Conservation (phyloP, 495 filamentous ascomycete genomes). For the Aspergillus steynii region DNA sequence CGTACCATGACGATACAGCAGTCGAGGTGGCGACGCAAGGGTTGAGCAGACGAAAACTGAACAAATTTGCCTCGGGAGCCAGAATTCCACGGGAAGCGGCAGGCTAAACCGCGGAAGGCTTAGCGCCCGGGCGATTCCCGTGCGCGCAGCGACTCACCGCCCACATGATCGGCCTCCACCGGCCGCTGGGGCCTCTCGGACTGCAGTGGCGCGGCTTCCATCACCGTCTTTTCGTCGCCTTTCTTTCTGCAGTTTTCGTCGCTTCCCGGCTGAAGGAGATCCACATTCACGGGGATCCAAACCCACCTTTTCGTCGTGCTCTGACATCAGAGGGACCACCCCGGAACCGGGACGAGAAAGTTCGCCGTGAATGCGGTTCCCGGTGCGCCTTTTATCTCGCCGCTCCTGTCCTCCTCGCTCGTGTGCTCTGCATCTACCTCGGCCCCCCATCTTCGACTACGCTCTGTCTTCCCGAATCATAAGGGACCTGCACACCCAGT, state of each 20-base stretch:
- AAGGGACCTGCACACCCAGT: slow-evolving; percentile 3
- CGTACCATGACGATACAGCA: background rate
- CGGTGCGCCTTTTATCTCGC: slow-evolving; percentile 18
- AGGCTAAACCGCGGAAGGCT: slow-evolving; percentile 5
- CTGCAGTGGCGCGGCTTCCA: background rate
- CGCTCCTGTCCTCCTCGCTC: slow-evolving; percentile 13
- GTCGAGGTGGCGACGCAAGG: background rate
- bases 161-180: slow-evolving; percentile 13
- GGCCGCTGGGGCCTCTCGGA: background rate
- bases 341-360: background rate
- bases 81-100: background rate
- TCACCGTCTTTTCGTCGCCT: background rate
- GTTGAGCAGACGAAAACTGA: background rate
- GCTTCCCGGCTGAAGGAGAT: slow-evolving; percentile 18
- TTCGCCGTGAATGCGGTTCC: slow-evolving; percentile 22
- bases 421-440: slow-evolving; percentile 20
- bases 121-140: background rate
- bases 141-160: slow-evolving; percentile 13
- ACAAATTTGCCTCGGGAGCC: background rate
- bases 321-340: slow-evolving; percentile 19
- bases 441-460: slow-evolving; percentile 16
- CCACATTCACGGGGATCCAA: slow-evolving; percentile 21
- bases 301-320: slow-evolving; percentile 14
- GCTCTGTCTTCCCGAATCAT: slow-evolving; percentile 14
- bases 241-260: slow-evolving; percentile 3